Percentiles rank a stretch among this genome's conserved stretches.
These are phyloP conservation scores for Podospora comata DNA, from an alignment of 495 filamentous ascomycete genomes.

Conservation along the genomic window DNA sequence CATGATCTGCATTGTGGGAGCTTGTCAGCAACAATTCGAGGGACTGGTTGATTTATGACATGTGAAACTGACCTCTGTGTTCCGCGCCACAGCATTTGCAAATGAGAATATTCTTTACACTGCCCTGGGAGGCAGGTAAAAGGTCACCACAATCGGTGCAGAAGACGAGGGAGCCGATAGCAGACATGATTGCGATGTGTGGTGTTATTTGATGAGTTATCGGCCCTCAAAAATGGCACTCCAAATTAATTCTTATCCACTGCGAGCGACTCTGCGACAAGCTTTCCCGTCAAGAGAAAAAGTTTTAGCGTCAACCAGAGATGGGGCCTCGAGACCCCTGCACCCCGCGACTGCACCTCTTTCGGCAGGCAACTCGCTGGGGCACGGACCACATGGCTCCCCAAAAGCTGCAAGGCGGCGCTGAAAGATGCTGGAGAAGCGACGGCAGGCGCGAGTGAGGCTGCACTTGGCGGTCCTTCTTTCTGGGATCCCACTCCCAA, in stretches of 20 bases:
- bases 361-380: not conserved
- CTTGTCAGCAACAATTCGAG: not conserved
- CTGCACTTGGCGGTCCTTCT: slow-evolving; percentile 4
- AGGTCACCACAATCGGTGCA: slow-evolving; percentile 92
- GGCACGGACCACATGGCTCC: not conserved
- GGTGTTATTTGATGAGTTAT: slow-evolving; percentile 2
- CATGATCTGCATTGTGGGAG: slow-evolving; percentile 56
- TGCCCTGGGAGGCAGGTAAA: slow-evolving; percentile 73
- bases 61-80: slow-evolving; percentile 63
- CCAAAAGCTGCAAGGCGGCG: slow-evolving; percentile 1
- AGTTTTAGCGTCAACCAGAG: slow-evolving; percentile 9
- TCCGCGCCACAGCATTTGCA: slow-evolving; percentile 83
- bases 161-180: slow-evolving; percentile 87
- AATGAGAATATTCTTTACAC: slow-evolving; percentile 65
- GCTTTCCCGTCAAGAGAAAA: slow-evolving; percentile 1
- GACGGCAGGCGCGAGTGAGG: not conserved
- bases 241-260: not conserved
- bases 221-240: not conserved
- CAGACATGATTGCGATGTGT: slow-evolving; percentile 58
- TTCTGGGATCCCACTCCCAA: not conserved
- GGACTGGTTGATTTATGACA: not conserved
- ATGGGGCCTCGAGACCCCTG: slow-evolving; percentile 3
- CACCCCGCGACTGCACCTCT: not conserved
- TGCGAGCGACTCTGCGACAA: slow-evolving; percentile 3
- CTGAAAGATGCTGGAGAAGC: slow-evolving; percentile 3